These are phyloP conservation scores for Talaromyces piceae DNA, from an alignment of 2,329 filamentous ascomycete species.

Conservation along the genomic window DNA sequence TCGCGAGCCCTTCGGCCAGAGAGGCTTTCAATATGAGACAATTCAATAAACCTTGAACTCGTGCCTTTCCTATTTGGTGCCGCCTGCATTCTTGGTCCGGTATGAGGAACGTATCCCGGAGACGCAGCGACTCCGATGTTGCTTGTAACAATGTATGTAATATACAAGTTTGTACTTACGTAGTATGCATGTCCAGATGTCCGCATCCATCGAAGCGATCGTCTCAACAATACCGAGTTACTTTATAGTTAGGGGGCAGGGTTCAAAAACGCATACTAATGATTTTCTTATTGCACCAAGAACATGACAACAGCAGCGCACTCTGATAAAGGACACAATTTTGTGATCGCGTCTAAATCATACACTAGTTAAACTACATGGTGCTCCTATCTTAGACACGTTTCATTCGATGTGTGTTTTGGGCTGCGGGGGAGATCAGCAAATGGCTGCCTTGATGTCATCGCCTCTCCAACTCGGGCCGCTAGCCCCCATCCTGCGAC, in stretches of 20 bases:
- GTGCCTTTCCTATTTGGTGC: background rate
- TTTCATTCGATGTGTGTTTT: background rate
- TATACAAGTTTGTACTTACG: no score
- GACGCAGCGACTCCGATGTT: background rate
- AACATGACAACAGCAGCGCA: no score
- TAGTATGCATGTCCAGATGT: background rate
- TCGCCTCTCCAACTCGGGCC: background rate
- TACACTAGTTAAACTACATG: background rate
- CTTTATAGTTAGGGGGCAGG: no score
- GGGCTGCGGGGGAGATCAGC: background rate
- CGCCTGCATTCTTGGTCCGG: background rate
- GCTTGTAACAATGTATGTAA: no score
- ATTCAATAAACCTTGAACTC: background rate
- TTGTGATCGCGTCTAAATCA: no score
- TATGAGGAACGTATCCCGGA: background rate
- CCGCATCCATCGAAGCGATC: background rate
- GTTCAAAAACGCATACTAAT: no score
- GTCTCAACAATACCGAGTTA: background rate
- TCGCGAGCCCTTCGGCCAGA: conserved; percentile 1
- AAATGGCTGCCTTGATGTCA: background rate
- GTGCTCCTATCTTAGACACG: background rate
- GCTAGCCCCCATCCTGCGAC: background rate
- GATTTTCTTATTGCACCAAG: no score
- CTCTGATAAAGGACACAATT: no score
- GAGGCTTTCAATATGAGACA: background rate